Conservation (phyloP, 2,329 filamentous ascomycete species). For the Lasiodiplodia sp. region DNA sequence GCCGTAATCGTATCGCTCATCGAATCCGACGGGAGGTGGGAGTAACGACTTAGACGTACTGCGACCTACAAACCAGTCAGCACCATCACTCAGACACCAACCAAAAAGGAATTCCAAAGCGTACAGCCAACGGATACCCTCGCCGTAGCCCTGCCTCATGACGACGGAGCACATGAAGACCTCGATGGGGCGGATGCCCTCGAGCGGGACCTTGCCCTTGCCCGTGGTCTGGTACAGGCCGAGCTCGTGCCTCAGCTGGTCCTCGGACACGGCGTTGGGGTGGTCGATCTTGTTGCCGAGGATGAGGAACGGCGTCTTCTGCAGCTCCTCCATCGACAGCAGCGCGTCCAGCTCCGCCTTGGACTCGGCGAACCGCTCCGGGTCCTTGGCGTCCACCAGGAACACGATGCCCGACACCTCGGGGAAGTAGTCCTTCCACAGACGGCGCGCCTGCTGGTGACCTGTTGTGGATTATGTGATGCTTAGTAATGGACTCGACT, state of each 20-base stretch:
- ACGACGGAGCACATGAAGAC: conserved; percentile 98
- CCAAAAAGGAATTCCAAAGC: background rate
- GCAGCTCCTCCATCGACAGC: conserved; percentile 93
- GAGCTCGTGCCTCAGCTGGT: conserved; percentile 89
- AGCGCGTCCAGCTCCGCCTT: conserved; percentile 96
- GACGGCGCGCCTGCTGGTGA: conserved; percentile 49
- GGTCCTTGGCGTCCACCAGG: conserved; percentile 96
- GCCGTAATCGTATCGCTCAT: background rate
- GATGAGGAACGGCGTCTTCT: conserved; percentile 94
- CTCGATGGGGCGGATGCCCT: conserved; percentile 94
- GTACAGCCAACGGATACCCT: conserved; percentile 50
- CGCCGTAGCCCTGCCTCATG: conserved; percentile 82
- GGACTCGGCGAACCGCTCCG: conserved; percentile 90
- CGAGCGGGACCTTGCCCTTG: conserved; percentile 91
- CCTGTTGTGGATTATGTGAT: conserved; percentile 8
- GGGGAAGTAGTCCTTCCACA: conserved; percentile 51
- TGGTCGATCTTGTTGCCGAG: conserved; percentile 99
- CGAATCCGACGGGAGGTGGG: background rate
- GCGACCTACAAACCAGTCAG: background rate
- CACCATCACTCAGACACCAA: background rate
- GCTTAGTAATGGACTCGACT: conserved; percentile 17
- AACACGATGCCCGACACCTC: conserved; percentile 81
- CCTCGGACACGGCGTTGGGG: conserved; percentile 92
- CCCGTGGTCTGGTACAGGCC: conserved; percentile 96
- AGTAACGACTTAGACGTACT: conserved; percentile 19